A percentile compares a stretch with the other conserved stretches of the same genome.
phyloP scores from a whole-genome alignment of 2,329 filamentous ascomycete genomes.

The Venturia pyrina region DNA sequence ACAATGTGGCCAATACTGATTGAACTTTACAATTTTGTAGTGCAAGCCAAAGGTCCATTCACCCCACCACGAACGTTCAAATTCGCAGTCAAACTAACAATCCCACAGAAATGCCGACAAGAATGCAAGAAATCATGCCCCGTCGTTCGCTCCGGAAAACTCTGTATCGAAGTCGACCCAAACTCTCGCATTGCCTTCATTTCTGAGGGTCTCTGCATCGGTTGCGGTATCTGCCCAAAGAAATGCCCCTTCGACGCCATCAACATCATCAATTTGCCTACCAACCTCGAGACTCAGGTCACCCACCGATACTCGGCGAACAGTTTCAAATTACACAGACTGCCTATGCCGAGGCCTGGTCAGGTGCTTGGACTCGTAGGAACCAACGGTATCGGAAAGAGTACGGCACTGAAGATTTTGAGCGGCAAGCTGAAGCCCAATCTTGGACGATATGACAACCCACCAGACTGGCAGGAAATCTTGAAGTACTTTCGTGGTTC shows the following conservation, averaged over 20 bases:
- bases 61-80: neutral
- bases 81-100: constrained; percentile 1
- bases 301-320: constrained; percentile 98
- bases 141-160: constrained; percentile 92
- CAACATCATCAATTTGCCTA: constrained; percentile 99
- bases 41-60: constrained; percentile 72
- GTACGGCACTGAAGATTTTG: constrained; percentile 97
- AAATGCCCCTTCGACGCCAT: constrained; percentile 98
- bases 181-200: constrained; percentile 96
- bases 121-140: constrained; percentile 99
- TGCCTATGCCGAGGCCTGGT: constrained; percentile 90
- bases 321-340: constrained; percentile 97
- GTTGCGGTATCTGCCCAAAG: constrained; percentile 99
- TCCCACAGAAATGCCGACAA: constrained; percentile 60
- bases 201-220: constrained; percentile 49
- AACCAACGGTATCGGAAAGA: constrained; percentile 99
- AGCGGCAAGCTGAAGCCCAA: constrained; percentile 98
- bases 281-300: constrained; percentile 95
- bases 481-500: constrained; percentile 97
- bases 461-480: constrained; percentile 98
- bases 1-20: constrained; percentile 14
- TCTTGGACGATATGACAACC: constrained; percentile 87
- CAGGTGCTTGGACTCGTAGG: constrained; percentile 94
- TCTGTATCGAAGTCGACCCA: constrained; percentile 86
- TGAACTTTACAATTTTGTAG: constrained; percentile 33